Evolutionary conservation across 257 asterid genomes (phyloP).

Genomic region (Solanum medicagineum): DNA sequence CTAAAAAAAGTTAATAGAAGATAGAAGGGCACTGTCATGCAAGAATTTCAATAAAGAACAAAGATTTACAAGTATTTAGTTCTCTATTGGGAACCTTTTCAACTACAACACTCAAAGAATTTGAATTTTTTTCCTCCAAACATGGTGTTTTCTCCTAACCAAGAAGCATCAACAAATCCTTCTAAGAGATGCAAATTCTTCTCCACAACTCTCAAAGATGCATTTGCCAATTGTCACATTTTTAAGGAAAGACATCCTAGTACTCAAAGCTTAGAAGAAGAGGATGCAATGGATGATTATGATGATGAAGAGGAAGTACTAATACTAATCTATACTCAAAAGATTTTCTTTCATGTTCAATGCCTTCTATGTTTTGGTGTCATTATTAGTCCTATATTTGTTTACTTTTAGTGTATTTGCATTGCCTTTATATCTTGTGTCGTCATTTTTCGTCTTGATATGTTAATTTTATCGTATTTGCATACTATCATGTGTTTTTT

Average conservation of each 20-base stretch:
- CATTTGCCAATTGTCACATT: conserved; percentile 34
- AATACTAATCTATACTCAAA: neutral
- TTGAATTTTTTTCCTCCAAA: neutral
- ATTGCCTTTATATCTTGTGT: too few species aligned
- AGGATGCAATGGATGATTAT: conserved; percentile 22
- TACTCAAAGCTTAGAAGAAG: conserved; percentile 20
- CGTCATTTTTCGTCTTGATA: too few species aligned
- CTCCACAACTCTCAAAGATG: conserved; percentile 35
- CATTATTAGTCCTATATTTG: neutral
- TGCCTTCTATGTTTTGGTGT: neutral
- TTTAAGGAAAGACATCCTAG: conserved; percentile 24
- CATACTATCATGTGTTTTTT: too few species aligned
- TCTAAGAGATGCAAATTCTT: conserved; percentile 44
- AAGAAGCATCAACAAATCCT: conserved; percentile 25
- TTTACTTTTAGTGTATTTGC: too few species aligned
- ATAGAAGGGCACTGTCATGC: neutral
- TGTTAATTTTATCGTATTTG: too few species aligned
- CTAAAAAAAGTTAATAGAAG: neutral
- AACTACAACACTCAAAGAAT: conserved; percentile 11
- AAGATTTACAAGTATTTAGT: neutral
- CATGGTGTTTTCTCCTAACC: conserved; percentile 37
- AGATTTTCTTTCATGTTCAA: neutral
- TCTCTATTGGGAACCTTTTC: neutral
- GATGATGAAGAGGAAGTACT: conserved; percentile 63
- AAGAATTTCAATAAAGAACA: neutral